Percentiles rank a stretch among this genome's conserved stretches.
phyloP scores from a whole-genome alignment of 495 filamentous ascomycete genomes.

The Hyaloscypha hepaticicola region DNA sequence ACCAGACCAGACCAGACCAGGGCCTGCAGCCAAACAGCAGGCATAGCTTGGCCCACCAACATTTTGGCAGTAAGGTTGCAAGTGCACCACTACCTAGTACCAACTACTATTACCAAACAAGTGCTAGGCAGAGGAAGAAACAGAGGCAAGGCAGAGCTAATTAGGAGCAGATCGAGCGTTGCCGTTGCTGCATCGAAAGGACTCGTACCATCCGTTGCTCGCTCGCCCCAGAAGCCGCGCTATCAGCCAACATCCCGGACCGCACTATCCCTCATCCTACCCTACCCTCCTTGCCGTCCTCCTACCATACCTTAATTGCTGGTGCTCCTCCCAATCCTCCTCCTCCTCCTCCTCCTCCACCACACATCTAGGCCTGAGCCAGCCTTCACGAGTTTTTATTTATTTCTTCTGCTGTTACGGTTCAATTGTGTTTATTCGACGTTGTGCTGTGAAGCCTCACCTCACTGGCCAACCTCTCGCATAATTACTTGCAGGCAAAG shows the following conservation, averaged over 20 bases:
- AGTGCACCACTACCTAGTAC: too few relatives aligned
- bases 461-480: not conserved
- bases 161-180: not conserved
- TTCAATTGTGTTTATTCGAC: conserved; percentile 1
- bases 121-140: too few relatives aligned
- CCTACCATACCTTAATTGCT: conserved; percentile 35
- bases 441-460: not conserved
- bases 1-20: too few relatives aligned
- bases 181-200: not conserved
- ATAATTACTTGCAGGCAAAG: not conserved
- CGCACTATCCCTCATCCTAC: not conserved
- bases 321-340: conserved; percentile 19
- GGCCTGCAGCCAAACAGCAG: too few relatives aligned
- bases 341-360: conserved; percentile 25
- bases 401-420: not conserved
- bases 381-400: conserved; percentile 11
- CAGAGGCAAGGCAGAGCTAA: too few relatives aligned
- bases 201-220: not conserved
- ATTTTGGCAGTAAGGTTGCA: too few relatives aligned
- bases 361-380: conserved; percentile 15
- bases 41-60: too few relatives aligned
- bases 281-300: conserved; percentile 17
- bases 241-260: not conserved
- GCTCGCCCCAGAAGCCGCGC: not conserved
- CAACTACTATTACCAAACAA: too few relatives aligned